These are phyloP conservation scores for Pittosporum tobira DNA, from an alignment of 129 eudicot species.

Conservation along the genomic window DNA sequence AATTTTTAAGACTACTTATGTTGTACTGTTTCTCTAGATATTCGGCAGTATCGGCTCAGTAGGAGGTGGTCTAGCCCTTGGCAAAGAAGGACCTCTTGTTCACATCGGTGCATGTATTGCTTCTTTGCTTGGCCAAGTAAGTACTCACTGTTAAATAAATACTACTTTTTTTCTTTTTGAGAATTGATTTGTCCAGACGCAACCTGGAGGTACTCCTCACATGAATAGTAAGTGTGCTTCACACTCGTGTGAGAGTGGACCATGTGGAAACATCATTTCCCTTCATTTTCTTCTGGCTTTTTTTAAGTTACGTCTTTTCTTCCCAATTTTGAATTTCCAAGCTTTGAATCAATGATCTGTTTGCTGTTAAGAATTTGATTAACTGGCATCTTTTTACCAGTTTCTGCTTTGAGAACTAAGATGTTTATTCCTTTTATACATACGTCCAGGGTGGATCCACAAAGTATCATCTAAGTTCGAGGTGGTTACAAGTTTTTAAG, in stretches of 20 bases:
- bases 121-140: slow-evolving; percentile 92
- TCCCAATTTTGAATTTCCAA: background rate
- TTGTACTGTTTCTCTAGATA: slow-evolving; percentile 36
- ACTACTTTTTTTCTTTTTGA: background rate
- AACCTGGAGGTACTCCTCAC: too few relatives aligned
- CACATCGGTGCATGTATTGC: slow-evolving; percentile 99
- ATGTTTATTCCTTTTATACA: slow-evolving; percentile 14
- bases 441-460: slow-evolving; percentile 85
- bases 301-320: background rate
- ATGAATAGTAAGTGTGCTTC: too few relatives aligned
- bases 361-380: background rate
- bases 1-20: background rate
- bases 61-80: slow-evolving; percentile 98
- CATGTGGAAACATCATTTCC: too few relatives aligned
- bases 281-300: background rate
- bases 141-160: slow-evolving; percentile 10
- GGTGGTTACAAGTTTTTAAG: slow-evolving; percentile 88
- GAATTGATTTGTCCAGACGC: too few relatives aligned
- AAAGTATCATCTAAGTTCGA: slow-evolving; percentile 80
- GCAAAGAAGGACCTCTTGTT: slow-evolving; percentile 99
- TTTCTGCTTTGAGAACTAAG: background rate
- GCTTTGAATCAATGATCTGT: background rate
- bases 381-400: background rate
- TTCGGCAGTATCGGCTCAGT: slow-evolving; percentile 97
- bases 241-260: too few relatives aligned